Percentiles rank a stretch among this genome's conserved stretches.
Evolutionary conservation across 2,329 filamentous ascomycete species (phyloP).

Genomic region (Trichoderma hamatum): DNA sequence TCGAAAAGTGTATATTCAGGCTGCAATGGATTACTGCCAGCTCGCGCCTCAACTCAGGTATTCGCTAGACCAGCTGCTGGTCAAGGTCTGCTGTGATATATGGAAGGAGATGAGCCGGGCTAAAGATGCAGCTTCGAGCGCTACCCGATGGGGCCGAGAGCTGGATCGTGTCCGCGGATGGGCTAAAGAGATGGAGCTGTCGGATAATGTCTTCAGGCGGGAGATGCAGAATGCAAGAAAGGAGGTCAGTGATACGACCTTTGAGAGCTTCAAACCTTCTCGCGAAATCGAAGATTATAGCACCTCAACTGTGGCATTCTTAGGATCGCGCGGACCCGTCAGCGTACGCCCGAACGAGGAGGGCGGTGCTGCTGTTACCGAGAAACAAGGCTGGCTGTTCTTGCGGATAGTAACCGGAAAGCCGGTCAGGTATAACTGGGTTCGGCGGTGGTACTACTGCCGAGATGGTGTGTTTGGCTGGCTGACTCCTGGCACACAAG

Average conservation of each 20-base stretch:
- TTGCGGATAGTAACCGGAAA: constrained; percentile 81
- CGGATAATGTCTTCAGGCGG: constrained; percentile 79
- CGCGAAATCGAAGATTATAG: constrained; percentile 93
- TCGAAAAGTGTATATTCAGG: constrained; percentile 85
- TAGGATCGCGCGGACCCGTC: constrained; percentile 71
- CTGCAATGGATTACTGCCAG: constrained; percentile 91
- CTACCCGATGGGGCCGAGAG: constrained; percentile 71
- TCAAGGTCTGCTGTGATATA: constrained; percentile 81
- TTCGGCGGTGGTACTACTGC: constrained; percentile 92
- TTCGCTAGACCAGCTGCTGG: constrained; percentile 81
- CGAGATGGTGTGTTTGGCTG: constrained; percentile 96
- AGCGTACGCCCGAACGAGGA: constrained; percentile 60
- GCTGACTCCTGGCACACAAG: constrained; percentile 80
- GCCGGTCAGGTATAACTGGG: constrained; percentile 86
- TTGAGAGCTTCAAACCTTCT: constrained; percentile 74
- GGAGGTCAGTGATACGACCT: constrained; percentile 78
- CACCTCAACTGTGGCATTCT: constrained; percentile 83
- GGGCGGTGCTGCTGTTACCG: constrained; percentile 55
- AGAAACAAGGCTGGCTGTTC: constrained; percentile 96
- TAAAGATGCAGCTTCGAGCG: constrained; percentile 65
- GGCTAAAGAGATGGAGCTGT: constrained; percentile 90
- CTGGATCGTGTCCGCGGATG: constrained; percentile 92
- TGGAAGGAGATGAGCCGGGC: constrained; percentile 82
- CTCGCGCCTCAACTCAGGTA: constrained; percentile 83
- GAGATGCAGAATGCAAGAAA: constrained; percentile 79